Evolutionary conservation across 495 filamentous ascomycete species (phyloP).

Genomic region (Penicillium robsamsonii): DNA sequence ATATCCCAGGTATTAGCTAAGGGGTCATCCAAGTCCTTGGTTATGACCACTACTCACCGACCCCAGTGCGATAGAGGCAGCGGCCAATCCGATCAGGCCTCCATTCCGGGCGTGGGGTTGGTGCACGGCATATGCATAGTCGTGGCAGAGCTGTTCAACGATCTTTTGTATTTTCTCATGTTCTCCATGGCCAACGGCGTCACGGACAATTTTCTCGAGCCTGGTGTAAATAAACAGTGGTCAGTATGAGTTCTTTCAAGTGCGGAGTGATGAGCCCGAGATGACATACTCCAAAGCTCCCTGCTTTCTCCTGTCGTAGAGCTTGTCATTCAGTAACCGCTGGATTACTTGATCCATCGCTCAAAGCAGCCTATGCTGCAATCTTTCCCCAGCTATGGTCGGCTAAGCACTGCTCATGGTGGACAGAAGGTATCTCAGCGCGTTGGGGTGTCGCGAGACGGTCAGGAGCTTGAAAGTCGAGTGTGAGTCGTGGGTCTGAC

Average conservation of each 20-base stretch:
- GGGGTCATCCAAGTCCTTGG: not conserved
- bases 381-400: conserved; percentile 25
- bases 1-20: conserved; percentile 25
- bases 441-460: conserved; percentile 2
- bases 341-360: conserved; percentile 87
- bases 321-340: conserved; percentile 91
- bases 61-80: conserved; percentile 93
- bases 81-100: conserved; percentile 92
- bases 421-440: conserved; percentile 9
- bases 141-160: conserved; percentile 93
- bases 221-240: conserved; percentile 41
- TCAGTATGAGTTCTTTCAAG: not conserved
- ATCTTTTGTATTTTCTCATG: conserved; percentile 77
- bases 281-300: conserved; percentile 88
- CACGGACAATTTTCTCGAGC: conserved; percentile 87
- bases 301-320: conserved; percentile 95
- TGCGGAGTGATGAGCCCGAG: not conserved
- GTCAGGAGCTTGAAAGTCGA: conserved; percentile 13
- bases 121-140: conserved; percentile 96
- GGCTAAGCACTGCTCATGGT: conserved; percentile 39
- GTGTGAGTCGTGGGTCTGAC: not conserved
- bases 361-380: conserved; percentile 25
- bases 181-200: conserved; percentile 72
- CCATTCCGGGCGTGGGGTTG: conserved; percentile 97
- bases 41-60: conserved; percentile 57